Evolutionary conservation across 768 basidiomycete genomes (phyloP).

Genomic region (Lactifluus subvellereus): DNA sequence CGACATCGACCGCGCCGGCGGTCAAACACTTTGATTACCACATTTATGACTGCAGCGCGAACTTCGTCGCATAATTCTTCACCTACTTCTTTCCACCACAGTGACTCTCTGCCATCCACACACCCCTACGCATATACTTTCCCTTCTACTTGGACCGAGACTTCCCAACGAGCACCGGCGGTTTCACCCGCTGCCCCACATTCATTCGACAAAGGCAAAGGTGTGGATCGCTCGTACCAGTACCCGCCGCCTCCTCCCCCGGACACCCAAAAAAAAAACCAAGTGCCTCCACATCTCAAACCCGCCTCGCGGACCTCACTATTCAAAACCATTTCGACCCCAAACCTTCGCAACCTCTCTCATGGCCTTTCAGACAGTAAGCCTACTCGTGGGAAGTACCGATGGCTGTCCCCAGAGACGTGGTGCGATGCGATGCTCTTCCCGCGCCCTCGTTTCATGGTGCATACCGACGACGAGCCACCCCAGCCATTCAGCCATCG

Average conservation of each 20-base stretch:
- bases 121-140: slow-evolving; percentile 52
- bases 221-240: slow-evolving; percentile 25
- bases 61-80: slow-evolving; percentile 21
- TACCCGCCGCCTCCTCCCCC: slow-evolving; percentile 17
- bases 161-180: slow-evolving; percentile 21
- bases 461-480: slow-evolving; percentile 34
- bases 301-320: slow-evolving; percentile 33
- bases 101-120: slow-evolving; percentile 24
- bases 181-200: slow-evolving; percentile 20
- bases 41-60: slow-evolving; percentile 17
- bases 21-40: slow-evolving; percentile 17
- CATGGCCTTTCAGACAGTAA: slow-evolving; percentile 19
- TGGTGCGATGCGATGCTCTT: slow-evolving; percentile 80
- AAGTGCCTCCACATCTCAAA: slow-evolving; percentile 30
- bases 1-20: slow-evolving; percentile 21
- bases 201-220: slow-evolving; percentile 27
- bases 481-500: slow-evolving; percentile 18
- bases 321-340: slow-evolving; percentile 58
- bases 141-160: slow-evolving; percentile 25
- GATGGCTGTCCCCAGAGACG: slow-evolving; percentile 68
- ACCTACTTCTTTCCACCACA: slow-evolving; percentile 23
- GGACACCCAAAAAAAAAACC: slow-evolving; percentile 37
- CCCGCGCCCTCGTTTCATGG: slow-evolving; percentile 64
- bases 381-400: slow-evolving; percentile 43
- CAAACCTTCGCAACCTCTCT: slow-evolving; percentile 44